Evolutionary conservation across 257 asterid genomes (phyloP), one percentile per base, ranked within the genome.

Genomic region (Solanum pinnatisectum): DNA sequence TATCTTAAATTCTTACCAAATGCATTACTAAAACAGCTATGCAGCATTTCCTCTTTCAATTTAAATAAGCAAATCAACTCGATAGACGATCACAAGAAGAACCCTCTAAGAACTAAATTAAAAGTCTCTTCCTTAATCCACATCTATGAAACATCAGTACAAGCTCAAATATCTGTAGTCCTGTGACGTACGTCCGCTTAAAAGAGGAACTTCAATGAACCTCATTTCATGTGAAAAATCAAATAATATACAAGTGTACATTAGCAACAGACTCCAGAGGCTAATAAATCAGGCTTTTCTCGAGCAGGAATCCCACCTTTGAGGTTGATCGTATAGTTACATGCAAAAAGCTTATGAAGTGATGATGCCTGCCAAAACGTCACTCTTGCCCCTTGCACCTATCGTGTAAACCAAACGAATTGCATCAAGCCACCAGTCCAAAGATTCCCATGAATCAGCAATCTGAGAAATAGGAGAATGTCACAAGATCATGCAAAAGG

Each of bases 381-480:
- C 99, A 89, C 94, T 94, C 95, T 96, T 97, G 40, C 96, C 95
- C 90, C 99, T 93, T 13, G 99, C 98, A 90, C 85, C 95, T 83
- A 97, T 97, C 84, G 99, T 96, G 93, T 95, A 97, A 88, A 95
- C 98, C 90, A 97, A 89, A 67, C 99, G 95, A 87, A 97, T 94
- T 9, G 99, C 99, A 91, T 97, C 99, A 73, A 97, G 95, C 99
- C 99, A 97, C 87, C 98, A 98, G 23, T 97, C 99, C 93, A 97
- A 90, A 84, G 94, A 91, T 88, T 97, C 99, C 99, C 99, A 96
- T n/a, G 99, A 94, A 90, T 97, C 99, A 40, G 98, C 99, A 88
- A 96, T 93, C 99, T 97, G 94, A 82, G 89, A 63, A 9, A 78
- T 87, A 71, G 79, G 30, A 16, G 44, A 83, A 82, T 63, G 37